phyloP scores from a whole-genome alignment of 306 rosid genomes.

The Rubus idaeus region DNA sequence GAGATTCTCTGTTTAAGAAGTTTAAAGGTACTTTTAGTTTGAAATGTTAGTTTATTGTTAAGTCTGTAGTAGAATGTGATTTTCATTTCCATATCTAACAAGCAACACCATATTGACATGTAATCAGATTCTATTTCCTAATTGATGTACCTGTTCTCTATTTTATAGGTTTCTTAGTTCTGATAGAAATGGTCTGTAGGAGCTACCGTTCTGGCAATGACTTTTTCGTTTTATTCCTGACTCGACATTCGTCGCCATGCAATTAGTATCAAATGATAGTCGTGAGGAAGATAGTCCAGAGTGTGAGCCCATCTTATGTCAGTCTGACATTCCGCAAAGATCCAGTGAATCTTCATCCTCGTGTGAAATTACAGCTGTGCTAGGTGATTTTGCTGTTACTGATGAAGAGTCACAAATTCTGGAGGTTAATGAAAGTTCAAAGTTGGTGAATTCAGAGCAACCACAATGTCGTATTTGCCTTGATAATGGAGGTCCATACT shows the following conservation, averaged over 20 bases:
- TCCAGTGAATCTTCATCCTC: slow-evolving; percentile 57
- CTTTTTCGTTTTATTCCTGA: slow-evolving; percentile 38
- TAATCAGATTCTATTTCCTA: slow-evolving; percentile 11
- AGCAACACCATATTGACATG: background rate
- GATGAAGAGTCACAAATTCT: slow-evolving; percentile 46
- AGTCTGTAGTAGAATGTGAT: background rate
- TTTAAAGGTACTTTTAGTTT: background rate
- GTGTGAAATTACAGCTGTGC: slow-evolving; percentile 64
- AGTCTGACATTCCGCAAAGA: slow-evolving; percentile 37
- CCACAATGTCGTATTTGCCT: slow-evolving; percentile 96
- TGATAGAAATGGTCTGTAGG: slow-evolving; percentile 59
- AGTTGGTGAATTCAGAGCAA: slow-evolving; percentile 66
- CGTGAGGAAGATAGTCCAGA: slow-evolving; percentile 59
- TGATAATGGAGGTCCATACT: slow-evolving; percentile 70
- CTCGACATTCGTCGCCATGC: slow-evolving; percentile 64
- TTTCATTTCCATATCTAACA: background rate
- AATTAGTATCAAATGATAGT: slow-evolving; percentile 65
- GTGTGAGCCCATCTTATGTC: slow-evolving; percentile 75
- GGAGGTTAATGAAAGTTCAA: slow-evolving; percentile 53
- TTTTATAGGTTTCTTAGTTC: slow-evolving; percentile 50
- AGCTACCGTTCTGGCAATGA: slow-evolving; percentile 53
- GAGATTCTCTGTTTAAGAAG: background rate
- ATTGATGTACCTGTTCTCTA: slow-evolving; percentile 12
- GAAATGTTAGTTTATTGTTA: background rate
- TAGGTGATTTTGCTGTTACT: slow-evolving; percentile 29